Base-by-base conservation (phyloP, 495 filamentous ascomycete species). In the Aspergillus steynii region DNA sequence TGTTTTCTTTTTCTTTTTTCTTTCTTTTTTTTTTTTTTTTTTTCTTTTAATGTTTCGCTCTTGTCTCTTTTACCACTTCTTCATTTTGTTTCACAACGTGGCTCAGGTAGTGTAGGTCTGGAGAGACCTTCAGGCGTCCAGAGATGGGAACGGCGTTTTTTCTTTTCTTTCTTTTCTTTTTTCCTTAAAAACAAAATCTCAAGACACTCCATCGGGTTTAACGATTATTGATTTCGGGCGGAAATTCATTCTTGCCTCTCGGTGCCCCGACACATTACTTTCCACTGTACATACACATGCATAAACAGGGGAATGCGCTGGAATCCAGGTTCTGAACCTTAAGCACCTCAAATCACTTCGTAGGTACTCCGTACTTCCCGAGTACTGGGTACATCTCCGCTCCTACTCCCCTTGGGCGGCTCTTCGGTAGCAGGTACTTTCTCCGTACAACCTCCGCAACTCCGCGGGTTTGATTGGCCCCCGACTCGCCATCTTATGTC, bases 111-210 rank as follows among this genome's bases (percentile, higher is more conserved):
- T 53, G 42, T 27, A 29, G 57, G 34, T 62, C 42, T 14, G 50
- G 20, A 50, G 46, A 29, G 52, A 60, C n/a, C 26, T 37, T 47
- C 52, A 27, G 64, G 60, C 60, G 64, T 66, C 54, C 29, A 55
- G 50, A 66, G 57, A 66, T 46, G 60, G 64, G 37, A 55, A 63
- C 29, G 64, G 64, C 58, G 64, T 66, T 65, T 55, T 37, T 45
- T 56, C 12, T n/a, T 62, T 49, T 45, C 50, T 29, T 53, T 53
- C 12, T 46, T 14, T 5, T 15, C 12, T 26, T 25, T 32, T 55
- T 34, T 9, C 27, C 51, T 31, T 53, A 32, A n/a, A 53, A 6
- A 4, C 6, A 53, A 28, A 28, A 26, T 27, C 14, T 25, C n/a
- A 20, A 55, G 32, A 14, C 14, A 42, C 20, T 42, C 15, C 12